phyloP scores from a whole-genome alignment of 2,329 filamentous ascomycete genomes.

The Diplodia sapinea region DNA sequence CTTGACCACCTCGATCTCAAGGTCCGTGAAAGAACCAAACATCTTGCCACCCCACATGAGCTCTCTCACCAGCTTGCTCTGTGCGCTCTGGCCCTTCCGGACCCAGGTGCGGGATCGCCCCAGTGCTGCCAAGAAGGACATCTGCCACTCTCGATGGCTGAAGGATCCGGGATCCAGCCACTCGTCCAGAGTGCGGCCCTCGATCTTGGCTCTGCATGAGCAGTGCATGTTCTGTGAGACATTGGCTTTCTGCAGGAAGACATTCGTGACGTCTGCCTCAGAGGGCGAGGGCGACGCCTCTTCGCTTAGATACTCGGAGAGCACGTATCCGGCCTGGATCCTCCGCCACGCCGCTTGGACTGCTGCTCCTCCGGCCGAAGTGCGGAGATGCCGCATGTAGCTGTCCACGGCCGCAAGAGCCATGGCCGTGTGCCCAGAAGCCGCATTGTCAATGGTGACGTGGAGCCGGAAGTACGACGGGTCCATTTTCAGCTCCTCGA shows the following conservation, averaged over 20 bases:
- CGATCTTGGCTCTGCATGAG: constrained; percentile 49
- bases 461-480: constrained; percentile 59
- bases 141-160: constrained; percentile 42
- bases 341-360: constrained; percentile 49
- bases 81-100: constrained; percentile 46
- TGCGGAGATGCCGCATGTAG: constrained; percentile 47
- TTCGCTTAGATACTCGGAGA: constrained; percentile 37
- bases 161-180: constrained; percentile 51
- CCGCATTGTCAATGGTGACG: constrained; percentile 58
- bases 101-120: constrained; percentile 51
- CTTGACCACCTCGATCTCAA: constrained; percentile 48
- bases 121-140: constrained; percentile 47
- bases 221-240: constrained; percentile 52
- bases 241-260: constrained; percentile 40
- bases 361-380: constrained; percentile 39
- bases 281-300: background rate
- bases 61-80: constrained; percentile 52
- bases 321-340: constrained; percentile 52
- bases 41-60: constrained; percentile 56
- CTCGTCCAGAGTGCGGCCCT: constrained; percentile 46
- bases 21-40: constrained; percentile 57
- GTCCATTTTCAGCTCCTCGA: constrained; percentile 52
- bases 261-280: background rate
- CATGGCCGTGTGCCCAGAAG: constrained; percentile 58
- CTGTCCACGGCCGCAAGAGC: constrained; percentile 45